These are phyloP conservation scores for Verticillium longisporum DNA, from an alignment of 2,329 filamentous ascomycete species.

Conservation along the genomic window DNA sequence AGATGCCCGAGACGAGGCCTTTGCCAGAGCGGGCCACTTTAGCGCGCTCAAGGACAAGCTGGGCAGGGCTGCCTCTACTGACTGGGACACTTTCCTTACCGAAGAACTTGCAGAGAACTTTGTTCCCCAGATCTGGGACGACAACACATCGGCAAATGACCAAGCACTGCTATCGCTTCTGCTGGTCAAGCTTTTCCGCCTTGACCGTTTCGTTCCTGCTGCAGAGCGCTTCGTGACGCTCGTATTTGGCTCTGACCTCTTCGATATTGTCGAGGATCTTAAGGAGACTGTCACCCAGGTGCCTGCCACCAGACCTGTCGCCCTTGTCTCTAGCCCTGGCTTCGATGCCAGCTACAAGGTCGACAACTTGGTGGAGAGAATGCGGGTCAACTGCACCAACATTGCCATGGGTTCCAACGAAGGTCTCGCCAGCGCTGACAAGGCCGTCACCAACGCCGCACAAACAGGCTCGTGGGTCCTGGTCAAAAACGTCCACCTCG, in stretches of 20 bases:
- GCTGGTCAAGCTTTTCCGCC: constrained; percentile 87
- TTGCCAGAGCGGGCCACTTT: constrained; percentile 63
- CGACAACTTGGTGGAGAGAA: constrained; percentile 83
- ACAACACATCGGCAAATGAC: constrained; percentile 58
- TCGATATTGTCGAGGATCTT: constrained; percentile 81
- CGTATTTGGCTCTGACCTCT: constrained; percentile 77
- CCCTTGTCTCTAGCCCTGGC: constrained; percentile 87
- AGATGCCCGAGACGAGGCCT: constrained; percentile 59
- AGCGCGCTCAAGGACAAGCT: constrained; percentile 67
- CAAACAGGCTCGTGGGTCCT: constrained; percentile 92
- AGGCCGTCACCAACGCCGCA: constrained; percentile 87
- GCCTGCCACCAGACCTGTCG: constrained; percentile 75
- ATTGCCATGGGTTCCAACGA: constrained; percentile 99
- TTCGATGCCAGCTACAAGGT: constrained; percentile 99
- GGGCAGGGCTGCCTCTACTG: constrained; percentile 49
- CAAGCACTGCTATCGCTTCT: constrained; percentile 77
- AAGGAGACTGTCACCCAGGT: constrained; percentile 80
- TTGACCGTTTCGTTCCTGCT: constrained; percentile 89
- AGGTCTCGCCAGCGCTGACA: constrained; percentile 85
- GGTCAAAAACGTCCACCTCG: constrained; percentile 97
- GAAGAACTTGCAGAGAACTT: constrained; percentile 83
- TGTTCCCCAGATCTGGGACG: constrained; percentile 71
- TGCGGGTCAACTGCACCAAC: constrained; percentile 78
- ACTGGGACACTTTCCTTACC: constrained; percentile 76
- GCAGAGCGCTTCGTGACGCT: constrained; percentile 84